Base-by-base conservation (phyloP, 2,329 filamentous ascomycete genomes). In the Coniochaeta prunicola region DNA sequence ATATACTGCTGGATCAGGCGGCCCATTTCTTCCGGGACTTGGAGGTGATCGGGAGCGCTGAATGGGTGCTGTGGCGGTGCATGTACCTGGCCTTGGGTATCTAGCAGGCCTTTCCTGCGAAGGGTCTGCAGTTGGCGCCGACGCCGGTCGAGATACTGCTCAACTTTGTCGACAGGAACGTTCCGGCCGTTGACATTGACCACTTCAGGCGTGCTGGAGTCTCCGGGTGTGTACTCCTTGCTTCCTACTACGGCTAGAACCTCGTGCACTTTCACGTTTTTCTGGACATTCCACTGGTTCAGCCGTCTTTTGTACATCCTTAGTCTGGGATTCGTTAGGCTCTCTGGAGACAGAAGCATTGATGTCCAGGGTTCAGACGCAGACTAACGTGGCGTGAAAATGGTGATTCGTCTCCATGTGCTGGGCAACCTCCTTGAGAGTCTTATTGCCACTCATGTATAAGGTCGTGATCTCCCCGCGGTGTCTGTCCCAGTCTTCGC, bases 1-100 rank as follows among this genome's bases (percentile, higher is more conserved):
- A 55, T 55, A n/a, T 55, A 55, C 53, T 36, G 53, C 30, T 55
- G 53, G 3, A 55, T 36, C 53, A 55, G 24, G 28, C 53, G 53
- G 30, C 53, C 53, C 53, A 54, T 55, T 17, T 55, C 30, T 13
- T 55, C 53, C 19, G 53, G 53, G 4, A 54, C 28, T 28, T 55
- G 53, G 12, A 55, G 53, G 28, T 36, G 53, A 36, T 33, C 53
- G n/a, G 53, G 19, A 6, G 53, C 53, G 7, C n/a, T 55, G n/a
- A 55, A 36, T 2, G 53, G 30, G 1, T 8, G 30, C 17, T 36
- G 28, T 1, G 30, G 30, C 3, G 53, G 53, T 19, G n/a, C 12
- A 13, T 24, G 17, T n/a, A 55, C 33, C 30, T 55, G 53, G 7
- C 45, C 45, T 3, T 28, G 21, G 45, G 24, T 50, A n/a, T 48